Conservation (phyloP, 2,329 filamentous ascomycete species). For the Arthrobotrys sphaeroides region DNA sequence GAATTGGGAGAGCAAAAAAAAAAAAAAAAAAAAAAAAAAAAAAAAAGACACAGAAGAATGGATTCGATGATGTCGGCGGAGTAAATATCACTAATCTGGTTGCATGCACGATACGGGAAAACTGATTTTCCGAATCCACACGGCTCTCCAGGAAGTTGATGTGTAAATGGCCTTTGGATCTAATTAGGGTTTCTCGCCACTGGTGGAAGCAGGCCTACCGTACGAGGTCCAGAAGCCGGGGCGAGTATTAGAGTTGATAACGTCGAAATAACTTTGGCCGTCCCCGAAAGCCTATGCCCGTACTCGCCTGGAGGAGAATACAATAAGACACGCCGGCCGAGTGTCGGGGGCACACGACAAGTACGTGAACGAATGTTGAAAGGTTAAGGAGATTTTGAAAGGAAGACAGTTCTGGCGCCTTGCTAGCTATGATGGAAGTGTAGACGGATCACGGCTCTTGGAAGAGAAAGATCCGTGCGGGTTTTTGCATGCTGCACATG, state of each 20-base stretch:
- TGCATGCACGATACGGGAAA: not conserved
- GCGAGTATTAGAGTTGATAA: slow-evolving; percentile 24
- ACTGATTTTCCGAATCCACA: slow-evolving; percentile 3
- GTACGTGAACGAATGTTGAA: no score
- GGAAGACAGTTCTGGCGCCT: not conserved
- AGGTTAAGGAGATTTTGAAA: not conserved
- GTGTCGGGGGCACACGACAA: not conserved
- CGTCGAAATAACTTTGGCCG: not conserved
- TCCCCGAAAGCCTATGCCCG: not conserved
- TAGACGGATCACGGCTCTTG: slow-evolving; percentile 4
- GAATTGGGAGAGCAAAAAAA: not conserved
- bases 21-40: not conserved
- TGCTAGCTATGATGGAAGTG: not conserved
- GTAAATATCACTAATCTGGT: no score
- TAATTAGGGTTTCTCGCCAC: not conserved
- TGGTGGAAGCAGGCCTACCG: not conserved
- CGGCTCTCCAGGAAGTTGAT: not conserved
- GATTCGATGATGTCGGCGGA: no score
- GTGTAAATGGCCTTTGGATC: not conserved
- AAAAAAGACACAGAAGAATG: not conserved
- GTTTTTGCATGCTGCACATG: slow-evolving; percentile 41
- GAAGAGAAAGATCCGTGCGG: slow-evolving; percentile 40
- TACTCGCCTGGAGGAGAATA: not conserved
- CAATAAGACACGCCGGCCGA: not conserved
- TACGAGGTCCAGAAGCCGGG: not conserved